Percentiles rank a stretch among this genome's conserved stretches.
Conservation (phyloP, 2,329 filamentous ascomycete species). For the Colletotrichum scovillei region DNA sequence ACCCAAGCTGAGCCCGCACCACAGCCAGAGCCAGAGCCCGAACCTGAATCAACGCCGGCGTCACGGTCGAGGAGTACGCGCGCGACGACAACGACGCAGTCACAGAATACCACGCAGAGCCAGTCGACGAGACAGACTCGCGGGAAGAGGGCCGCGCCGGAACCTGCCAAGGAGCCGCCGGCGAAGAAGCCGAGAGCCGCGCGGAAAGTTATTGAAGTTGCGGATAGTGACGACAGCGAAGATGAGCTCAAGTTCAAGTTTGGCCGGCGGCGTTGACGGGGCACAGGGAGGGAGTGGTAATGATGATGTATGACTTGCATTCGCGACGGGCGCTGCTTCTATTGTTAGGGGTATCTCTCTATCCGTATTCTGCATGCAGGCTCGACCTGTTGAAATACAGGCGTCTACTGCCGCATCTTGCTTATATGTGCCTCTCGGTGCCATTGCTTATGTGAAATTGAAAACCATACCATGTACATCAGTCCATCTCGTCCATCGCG, state of each 20-base stretch:
- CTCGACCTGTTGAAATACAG: background rate
- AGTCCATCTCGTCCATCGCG: conserved; percentile 73
- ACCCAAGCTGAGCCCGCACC: conserved; percentile 12
- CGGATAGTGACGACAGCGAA: conserved; percentile 62
- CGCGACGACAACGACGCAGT: conserved; percentile 40
- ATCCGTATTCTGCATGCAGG: conserved; percentile 29
- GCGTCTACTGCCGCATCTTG: background rate
- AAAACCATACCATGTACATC: background rate
- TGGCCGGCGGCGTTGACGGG: conserved; percentile 56
- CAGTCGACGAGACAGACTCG: conserved; percentile 42
- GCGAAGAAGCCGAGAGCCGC: conserved; percentile 47
- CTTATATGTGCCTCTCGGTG: background rate
- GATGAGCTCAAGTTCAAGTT: conserved; percentile 69
- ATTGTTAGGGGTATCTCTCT: conserved; percentile 47
- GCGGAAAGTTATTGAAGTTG: conserved; percentile 48
- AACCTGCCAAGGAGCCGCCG: conserved; percentile 43
- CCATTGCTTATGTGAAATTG: background rate
- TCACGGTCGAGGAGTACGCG: conserved; percentile 1
- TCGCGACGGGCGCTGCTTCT: conserved; percentile 31
- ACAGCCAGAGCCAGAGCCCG: background rate
- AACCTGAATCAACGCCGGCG: conserved; percentile 18
- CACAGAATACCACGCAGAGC: conserved; percentile 43
- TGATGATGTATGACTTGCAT: conserved; percentile 19
- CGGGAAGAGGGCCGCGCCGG: conserved; percentile 49
- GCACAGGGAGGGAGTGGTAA: background rate